Evolutionary conservation across 345 rosid genomes (phyloP).

Genomic region (Salix koriyanagi): DNA sequence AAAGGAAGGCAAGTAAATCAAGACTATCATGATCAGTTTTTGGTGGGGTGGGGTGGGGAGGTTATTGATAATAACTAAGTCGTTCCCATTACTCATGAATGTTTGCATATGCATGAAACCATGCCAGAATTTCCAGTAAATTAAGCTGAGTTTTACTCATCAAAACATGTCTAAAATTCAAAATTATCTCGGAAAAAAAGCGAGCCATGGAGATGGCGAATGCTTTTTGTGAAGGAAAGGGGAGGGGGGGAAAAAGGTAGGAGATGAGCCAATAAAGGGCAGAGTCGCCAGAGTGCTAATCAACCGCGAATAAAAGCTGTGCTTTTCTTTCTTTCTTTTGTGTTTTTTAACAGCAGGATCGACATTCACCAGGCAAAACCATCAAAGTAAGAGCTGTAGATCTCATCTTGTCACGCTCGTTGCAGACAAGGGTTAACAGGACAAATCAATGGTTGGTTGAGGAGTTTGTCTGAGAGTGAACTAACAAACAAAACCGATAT

Average conservation of each 20-base stretch:
- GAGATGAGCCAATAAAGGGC: not conserved
- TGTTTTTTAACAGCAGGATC: not conserved
- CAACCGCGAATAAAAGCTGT: not conserved
- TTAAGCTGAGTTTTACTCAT: not conserved
- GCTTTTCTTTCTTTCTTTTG: not conserved
- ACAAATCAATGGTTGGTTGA: slow-evolving; percentile 14
- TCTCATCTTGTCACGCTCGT: slow-evolving; percentile 19
- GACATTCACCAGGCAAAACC: slow-evolving; percentile 23
- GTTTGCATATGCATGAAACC: no score
- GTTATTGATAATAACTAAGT: no score
- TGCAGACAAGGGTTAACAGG: slow-evolving; percentile 18
- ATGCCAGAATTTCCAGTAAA: not conserved
- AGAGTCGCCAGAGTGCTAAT: not conserved
- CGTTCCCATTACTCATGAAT: no score
- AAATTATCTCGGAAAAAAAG: not conserved
- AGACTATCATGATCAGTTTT: no score
- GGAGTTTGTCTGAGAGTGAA: not conserved
- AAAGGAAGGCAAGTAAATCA: no score
- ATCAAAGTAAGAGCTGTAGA: slow-evolving; percentile 25
- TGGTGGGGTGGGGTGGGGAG: no score
- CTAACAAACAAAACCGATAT: not conserved
- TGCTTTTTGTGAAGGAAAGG: slow-evolving; percentile 1
- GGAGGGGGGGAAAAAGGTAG: not conserved
- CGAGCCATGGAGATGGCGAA: not conserved
- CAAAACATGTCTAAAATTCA: not conserved